Evolutionary conservation across 2,329 filamentous ascomycete species (phyloP).

Genomic region (Ploettnerulaceae sp.): DNA sequence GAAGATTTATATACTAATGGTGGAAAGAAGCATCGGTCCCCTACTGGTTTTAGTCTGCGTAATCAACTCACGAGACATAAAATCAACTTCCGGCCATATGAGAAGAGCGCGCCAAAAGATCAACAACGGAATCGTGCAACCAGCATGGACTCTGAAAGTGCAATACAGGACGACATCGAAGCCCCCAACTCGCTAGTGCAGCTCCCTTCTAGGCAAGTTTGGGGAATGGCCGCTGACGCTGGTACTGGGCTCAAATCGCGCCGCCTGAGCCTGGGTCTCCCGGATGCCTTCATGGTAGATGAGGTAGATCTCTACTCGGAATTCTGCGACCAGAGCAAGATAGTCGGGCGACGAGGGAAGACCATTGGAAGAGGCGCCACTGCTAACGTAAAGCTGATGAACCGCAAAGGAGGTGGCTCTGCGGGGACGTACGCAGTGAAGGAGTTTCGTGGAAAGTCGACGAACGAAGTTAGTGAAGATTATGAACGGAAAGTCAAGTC

Average conservation of each 20-base stretch:
- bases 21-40: constrained; percentile 44
- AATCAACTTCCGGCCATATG: constrained; percentile 17
- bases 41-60: constrained; percentile 28
- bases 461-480: constrained; percentile 64
- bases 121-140: constrained; percentile 21
- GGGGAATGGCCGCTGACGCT: constrained; percentile 59
- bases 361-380: constrained; percentile 78
- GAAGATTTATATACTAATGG: constrained; percentile 37
- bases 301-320: constrained; percentile 63
- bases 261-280: constrained; percentile 68
- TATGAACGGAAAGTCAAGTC: constrained; percentile 89
- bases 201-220: constrained; percentile 40
- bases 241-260: constrained; percentile 74
- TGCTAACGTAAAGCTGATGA: constrained; percentile 78
- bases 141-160: constrained; percentile 27
- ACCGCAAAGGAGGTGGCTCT: constrained; percentile 56
- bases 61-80: constrained; percentile 22
- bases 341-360: constrained; percentile 68
- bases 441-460: constrained; percentile 72
- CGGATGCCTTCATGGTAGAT: constrained; percentile 69
- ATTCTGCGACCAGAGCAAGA: constrained; percentile 64
- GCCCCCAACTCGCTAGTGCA: constrained; percentile 27
- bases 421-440: constrained; percentile 77
- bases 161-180: constrained; percentile 20
- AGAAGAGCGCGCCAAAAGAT: constrained; percentile 14